Evolutionary conservation across 345 rosid species (phyloP).

Genomic region (Hevea brasiliensis): DNA sequence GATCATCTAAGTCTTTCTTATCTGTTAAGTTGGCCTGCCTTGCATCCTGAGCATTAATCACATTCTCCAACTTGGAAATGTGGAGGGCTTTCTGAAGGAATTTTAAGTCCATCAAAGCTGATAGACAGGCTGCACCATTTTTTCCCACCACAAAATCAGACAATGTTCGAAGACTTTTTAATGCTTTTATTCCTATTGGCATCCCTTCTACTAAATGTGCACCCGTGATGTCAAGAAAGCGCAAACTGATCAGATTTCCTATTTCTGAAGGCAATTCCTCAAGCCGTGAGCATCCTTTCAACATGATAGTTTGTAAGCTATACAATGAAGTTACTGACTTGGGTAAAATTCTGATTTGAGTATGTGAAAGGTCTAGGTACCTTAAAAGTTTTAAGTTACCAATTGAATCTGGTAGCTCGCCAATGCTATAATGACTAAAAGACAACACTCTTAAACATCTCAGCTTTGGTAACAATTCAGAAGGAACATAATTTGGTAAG

Average conservation of each 20-base stretch:
- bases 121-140: constrained; percentile 29
- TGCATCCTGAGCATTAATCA: neutral
- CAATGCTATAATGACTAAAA: constrained; percentile 4
- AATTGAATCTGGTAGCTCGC: constrained; percentile 6
- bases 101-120: constrained; percentile 31
- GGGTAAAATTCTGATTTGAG: constrained; percentile 6
- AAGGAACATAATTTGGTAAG: too few species aligned
- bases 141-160: constrained; percentile 33
- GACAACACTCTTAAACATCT: neutral
- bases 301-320: constrained; percentile 36
- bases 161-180: constrained; percentile 31
- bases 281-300: constrained; percentile 25
- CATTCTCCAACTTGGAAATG: constrained; percentile 20
- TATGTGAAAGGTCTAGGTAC: constrained; percentile 11
- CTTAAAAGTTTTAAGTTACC: constrained; percentile 7
- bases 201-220: constrained; percentile 28
- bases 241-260: constrained; percentile 35
- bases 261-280: constrained; percentile 35
- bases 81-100: constrained; percentile 33
- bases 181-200: constrained; percentile 35
- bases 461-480: too few species aligned
- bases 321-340: neutral
- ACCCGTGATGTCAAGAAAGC: constrained; percentile 30
- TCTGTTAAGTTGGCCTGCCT: constrained; percentile 10
- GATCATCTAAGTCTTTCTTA: neutral